Percentiles rank a stretch among this genome's conserved stretches.
Evolutionary conservation across 805 yeast species (phyloP).

Genomic region (Cyberlindnera saturnus): DNA sequence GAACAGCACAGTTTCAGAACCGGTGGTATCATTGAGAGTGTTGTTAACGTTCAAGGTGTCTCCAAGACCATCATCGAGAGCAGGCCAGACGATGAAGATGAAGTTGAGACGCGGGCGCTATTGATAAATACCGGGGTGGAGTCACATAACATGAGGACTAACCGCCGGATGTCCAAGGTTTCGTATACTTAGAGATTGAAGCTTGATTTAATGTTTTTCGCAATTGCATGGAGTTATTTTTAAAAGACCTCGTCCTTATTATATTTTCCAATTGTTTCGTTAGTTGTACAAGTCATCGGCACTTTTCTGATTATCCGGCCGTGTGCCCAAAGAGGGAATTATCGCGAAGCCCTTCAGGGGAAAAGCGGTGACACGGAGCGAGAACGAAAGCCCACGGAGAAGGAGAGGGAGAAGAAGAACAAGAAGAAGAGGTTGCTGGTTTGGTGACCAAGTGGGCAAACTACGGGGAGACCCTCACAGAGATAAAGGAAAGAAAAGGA

Average conservation of each 20-base stretch:
- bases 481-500: not conserved
- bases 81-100: constrained; percentile 32
- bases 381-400: too few species aligned
- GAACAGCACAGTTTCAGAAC: constrained; percentile 22
- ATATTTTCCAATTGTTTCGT: too few species aligned
- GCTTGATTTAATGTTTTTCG: not conserved
- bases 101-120: constrained; percentile 4
- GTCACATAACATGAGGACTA: not conserved
- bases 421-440: too few species aligned
- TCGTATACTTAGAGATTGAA: not conserved
- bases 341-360: too few species aligned
- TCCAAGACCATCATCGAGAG: constrained; percentile 81
- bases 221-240: too few species aligned
- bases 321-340: too few species aligned
- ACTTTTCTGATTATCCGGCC: too few species aligned
- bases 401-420: too few species aligned
- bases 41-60: constrained; percentile 79
- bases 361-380: too few species aligned
- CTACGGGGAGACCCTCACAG: not conserved
- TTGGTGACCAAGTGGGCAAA: too few species aligned
- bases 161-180: not conserved
- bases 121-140: constrained; percentile 1
- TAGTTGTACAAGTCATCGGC: too few species aligned
- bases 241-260: too few species aligned
- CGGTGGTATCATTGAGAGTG: constrained; percentile 64